These are phyloP conservation scores for Epichloe bromicola DNA, from an alignment of 2,329 filamentous ascomycete genomes.

Conservation along the genomic window DNA sequence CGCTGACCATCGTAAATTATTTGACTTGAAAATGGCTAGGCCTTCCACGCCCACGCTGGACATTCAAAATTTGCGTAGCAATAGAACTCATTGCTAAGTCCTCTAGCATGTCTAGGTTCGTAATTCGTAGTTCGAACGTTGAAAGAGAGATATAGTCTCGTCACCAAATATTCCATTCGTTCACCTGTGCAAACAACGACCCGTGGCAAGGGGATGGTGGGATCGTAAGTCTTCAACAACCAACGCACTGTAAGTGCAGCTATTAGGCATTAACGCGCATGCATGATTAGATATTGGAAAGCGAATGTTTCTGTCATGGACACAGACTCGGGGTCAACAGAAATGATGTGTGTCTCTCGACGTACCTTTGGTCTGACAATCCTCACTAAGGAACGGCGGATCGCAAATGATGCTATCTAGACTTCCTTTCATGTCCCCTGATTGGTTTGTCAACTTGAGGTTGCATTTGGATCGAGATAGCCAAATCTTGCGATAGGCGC, in stretches of 20 bases:
- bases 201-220: constrained; percentile 13
- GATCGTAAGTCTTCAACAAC: constrained; percentile 38
- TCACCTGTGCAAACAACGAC: constrained; percentile 67
- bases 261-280: constrained; percentile 17
- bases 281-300: background rate
- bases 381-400: constrained; percentile 66
- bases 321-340: background rate
- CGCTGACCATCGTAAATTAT: background rate
- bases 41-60: constrained; percentile 27
- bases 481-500: background rate
- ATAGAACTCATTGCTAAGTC: constrained; percentile 68
- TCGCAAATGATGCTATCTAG: constrained; percentile 63
- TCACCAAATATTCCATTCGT: constrained; percentile 53
- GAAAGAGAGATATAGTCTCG: constrained; percentile 52
- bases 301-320: background rate
- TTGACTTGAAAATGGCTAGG: background rate
- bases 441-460: background rate
- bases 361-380: constrained; percentile 66
- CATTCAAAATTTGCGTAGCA: constrained; percentile 71
- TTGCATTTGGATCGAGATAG: background rate
- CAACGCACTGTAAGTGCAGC: constrained; percentile 64
- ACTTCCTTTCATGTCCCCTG: constrained; percentile 44
- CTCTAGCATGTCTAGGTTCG: constrained; percentile 55
- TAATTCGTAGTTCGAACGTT: constrained; percentile 54
- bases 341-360: constrained; percentile 6